Conservation (phyloP, 2,329 filamentous ascomycete genomes). For the Fusarium verrucosum region DNA sequence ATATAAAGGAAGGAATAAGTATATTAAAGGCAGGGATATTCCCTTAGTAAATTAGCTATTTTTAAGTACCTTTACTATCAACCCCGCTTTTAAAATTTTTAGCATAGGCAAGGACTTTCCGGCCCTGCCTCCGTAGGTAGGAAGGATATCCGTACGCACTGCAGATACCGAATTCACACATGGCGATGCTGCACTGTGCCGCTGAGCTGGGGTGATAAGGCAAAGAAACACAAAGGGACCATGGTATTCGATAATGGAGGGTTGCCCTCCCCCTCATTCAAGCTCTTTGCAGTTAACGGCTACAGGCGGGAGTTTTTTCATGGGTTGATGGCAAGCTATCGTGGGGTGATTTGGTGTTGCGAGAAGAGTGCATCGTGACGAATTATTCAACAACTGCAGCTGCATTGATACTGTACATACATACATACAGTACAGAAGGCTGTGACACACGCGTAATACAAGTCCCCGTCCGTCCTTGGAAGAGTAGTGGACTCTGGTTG, state of each 20-base stretch:
- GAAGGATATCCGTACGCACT: slow-evolving; percentile 19
- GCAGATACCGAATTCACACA: slow-evolving; percentile 21
- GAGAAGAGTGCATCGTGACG: neutral
- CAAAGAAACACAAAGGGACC: slow-evolving; percentile 17
- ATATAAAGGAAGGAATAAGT: too few species aligned
- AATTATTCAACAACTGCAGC: neutral
- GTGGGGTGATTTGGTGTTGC: slow-evolving; percentile 22
- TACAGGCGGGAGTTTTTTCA: slow-evolving; percentile 34
- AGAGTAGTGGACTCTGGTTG: slow-evolving; percentile 18
- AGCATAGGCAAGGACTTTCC: too few species aligned
- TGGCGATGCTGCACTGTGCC: slow-evolving; percentile 26
- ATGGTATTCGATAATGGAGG: slow-evolving; percentile 13
- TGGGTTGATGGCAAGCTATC: slow-evolving; percentile 23
- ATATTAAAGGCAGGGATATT: too few species aligned
- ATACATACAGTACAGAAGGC: slow-evolving; percentile 3
- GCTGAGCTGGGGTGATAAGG: slow-evolving; percentile 35
- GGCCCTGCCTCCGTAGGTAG: too few species aligned
- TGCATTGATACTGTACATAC: neutral
- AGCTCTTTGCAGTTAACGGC: slow-evolving; percentile 10
- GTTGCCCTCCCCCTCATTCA: slow-evolving; percentile 3
- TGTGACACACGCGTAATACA: slow-evolving; percentile 30
- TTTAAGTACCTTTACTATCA: too few species aligned
- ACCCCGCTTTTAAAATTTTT: too few species aligned
- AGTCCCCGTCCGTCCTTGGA: slow-evolving; percentile 29
- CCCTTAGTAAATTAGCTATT: too few species aligned